Percentiles rank a stretch among this genome's conserved stretches.
Evolutionary conservation across 1,139 yeast genomes (phyloP).

Genomic region (Protomyces lactucae-debilis): DNA sequence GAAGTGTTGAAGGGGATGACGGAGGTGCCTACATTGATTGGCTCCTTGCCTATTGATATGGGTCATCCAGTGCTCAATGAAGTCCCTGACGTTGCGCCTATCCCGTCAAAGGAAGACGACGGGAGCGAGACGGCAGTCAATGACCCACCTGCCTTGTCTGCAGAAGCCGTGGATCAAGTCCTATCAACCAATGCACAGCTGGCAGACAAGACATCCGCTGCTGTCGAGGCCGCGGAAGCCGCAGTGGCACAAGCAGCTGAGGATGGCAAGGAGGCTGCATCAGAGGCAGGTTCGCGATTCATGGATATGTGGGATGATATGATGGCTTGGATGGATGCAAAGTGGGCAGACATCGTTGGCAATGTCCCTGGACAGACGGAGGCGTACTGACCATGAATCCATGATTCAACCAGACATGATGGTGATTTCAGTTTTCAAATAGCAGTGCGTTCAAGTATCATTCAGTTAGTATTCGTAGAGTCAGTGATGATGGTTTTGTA

Average conservation of each 20-base stretch:
- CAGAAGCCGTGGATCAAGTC: slow-evolving; percentile 22
- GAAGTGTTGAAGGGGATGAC: slow-evolving; percentile 6
- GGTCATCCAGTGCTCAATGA: not conserved
- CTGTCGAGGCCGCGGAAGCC: not conserved
- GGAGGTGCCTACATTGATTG: slow-evolving; percentile 20
- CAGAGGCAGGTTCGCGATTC: not conserved
- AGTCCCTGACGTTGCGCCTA: not conserved
- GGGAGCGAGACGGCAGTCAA: not conserved
- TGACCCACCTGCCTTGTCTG: slow-evolving; percentile 15
- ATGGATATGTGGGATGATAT: not conserved
- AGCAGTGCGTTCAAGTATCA: not conserved
- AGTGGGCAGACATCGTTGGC: slow-evolving; percentile 15
- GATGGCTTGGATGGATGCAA: slow-evolving; percentile 17
- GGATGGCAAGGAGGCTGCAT: slow-evolving; percentile 1
- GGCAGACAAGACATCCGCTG: slow-evolving; percentile 4
- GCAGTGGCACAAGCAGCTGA: slow-evolving; percentile 9
- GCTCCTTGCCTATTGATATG: slow-evolving; percentile 4
- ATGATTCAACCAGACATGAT: not conserved
- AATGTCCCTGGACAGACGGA: not conserved
- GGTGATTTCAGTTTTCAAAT: not conserved
- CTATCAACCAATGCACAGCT: slow-evolving; percentile 2
- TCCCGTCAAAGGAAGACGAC: not conserved
- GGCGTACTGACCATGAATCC: not conserved
- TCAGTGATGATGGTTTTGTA: not conserved
- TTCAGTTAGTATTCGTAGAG: not conserved